Conservation (phyloP, 202 grass and related monocot species). For the Bolboschoenoplectus hybrid region DNA sequence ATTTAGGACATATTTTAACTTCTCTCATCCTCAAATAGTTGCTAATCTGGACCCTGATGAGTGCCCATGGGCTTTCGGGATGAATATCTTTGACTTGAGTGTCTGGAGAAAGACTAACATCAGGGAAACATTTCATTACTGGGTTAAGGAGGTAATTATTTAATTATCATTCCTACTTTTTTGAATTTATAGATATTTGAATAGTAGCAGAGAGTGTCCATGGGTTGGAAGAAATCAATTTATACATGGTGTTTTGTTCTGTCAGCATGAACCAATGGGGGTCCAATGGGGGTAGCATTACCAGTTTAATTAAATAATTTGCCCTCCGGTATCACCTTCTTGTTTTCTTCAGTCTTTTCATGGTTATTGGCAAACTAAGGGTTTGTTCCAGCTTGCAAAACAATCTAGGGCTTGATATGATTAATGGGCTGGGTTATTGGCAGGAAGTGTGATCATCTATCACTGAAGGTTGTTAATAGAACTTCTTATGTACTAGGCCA, state of each 20-base stretch:
- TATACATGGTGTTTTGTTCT: neutral
- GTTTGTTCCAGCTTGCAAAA: slow-evolving; percentile 4
- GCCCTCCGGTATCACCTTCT: neutral
- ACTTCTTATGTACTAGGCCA: slow-evolving; percentile 1
- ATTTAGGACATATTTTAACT: slow-evolving; percentile 99
- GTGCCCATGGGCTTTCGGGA: slow-evolving; percentile 98
- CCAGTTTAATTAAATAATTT: neutral
- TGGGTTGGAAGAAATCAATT: neutral
- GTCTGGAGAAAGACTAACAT: slow-evolving; percentile 94
- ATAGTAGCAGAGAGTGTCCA: neutral
- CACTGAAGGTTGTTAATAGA: neutral
- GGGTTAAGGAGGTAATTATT: slow-evolving; percentile 91
- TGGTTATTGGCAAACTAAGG: neutral
- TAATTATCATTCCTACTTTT: slow-evolving; percentile 26
- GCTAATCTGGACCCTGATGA: slow-evolving; percentile 88
- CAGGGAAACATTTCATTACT: slow-evolving; percentile 90
- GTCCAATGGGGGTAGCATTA: neutral
- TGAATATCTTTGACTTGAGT: slow-evolving; percentile 95
- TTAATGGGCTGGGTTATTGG: neutral
- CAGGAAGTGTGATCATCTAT: neutral
- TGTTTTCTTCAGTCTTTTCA: neutral
- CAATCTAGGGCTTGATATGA: neutral
- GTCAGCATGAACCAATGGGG: neutral
- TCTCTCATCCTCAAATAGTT: slow-evolving; percentile 85
- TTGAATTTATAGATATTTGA: slow-evolving; percentile 9